Conservation (phyloP, 192 early-diverging fungal genomes). For the Ramicandelaber brevisporus region DNA sequence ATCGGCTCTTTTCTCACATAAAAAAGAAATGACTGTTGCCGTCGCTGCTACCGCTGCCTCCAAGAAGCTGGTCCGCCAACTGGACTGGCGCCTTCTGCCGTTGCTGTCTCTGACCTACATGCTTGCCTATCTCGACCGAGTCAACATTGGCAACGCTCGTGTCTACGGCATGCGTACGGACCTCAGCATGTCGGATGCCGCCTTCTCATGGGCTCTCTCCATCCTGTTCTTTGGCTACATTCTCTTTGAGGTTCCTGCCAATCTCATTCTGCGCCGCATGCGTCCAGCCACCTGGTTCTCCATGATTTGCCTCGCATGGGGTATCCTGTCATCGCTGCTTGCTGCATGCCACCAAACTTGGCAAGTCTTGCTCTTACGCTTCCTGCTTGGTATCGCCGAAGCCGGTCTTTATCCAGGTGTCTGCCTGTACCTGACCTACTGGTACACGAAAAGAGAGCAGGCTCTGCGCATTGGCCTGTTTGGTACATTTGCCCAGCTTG, state of each 20-base stretch:
- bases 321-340: slow-evolving; percentile 30
- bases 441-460: slow-evolving; percentile 38
- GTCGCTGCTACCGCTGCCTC: no score
- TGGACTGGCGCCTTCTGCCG: slow-evolving; percentile 31
- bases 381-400: slow-evolving; percentile 27
- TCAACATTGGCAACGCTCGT: slow-evolving; percentile 44
- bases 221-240: slow-evolving; percentile 30
- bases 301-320: slow-evolving; percentile 39
- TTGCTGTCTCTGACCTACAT: slow-evolving; percentile 34
- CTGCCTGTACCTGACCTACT: slow-evolving; percentile 38
- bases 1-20: no score
- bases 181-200: slow-evolving; percentile 14
- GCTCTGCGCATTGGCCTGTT: slow-evolving; percentile 37
- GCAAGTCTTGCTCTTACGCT: slow-evolving; percentile 10
- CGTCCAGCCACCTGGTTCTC: slow-evolving; percentile 31
- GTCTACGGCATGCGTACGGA: slow-evolving; percentile 18
- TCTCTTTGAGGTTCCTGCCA: slow-evolving; percentile 55
- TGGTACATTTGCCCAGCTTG: slow-evolving; percentile 36
- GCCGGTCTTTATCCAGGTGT: slow-evolving; percentile 51
- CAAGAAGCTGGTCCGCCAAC: slow-evolving; percentile 19
- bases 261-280: slow-evolving; percentile 36
- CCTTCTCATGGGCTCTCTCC: slow-evolving; percentile 16
- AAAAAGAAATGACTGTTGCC: no score
- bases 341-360: slow-evolving; percentile 19
- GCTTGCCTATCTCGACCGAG: slow-evolving; percentile 41